Evolutionary conservation across 805 yeast species (phyloP), one percentile per base, ranked within the genome.

Genomic region (Ogataea minuta): DNA sequence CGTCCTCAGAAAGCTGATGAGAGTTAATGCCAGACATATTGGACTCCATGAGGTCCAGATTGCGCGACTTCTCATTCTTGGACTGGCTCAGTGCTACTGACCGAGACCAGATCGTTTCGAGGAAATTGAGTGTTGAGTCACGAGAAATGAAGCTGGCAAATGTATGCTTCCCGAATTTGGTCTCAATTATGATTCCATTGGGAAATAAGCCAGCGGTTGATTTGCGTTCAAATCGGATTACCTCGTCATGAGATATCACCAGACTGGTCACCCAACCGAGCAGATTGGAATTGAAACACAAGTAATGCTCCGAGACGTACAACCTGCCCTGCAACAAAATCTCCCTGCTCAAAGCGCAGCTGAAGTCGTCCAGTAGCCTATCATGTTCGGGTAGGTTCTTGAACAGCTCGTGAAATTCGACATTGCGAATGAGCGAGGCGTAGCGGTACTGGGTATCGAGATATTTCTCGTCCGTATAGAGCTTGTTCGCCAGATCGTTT

Each of bases 261-360:
- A 90, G 65, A 47, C 77, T 84, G 8, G 96, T 87, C 9, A 88
- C 84, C 95, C 96, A 90, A 1, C 96, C 96, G 31, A 91, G 65
- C 27, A 93, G 68, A 50, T 83, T 84, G 6, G 96, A 84, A 57
- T 88, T 82, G 70, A 93, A 93, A 56, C 96, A 87, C 4, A 91
- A 56, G 53, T 82, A 78, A 36, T 75, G 73, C 48, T 86, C 90
- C 13, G 95, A 77, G 7, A 93, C 72, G 57, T 86, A 93, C 19
- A 93, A 53, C 35, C 95, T 70, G 3, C 99, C 99, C 56, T 93
- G 97, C 8, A 88, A 64, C 23, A 91, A 67, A 34, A 89, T 86
- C 48, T 91, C 98, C 45, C 88, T 70, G 48, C 90, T 83, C 39
- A 91, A 64, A 0, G 97, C 96, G 68, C 98, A 93, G 19, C 87